These are phyloP conservation scores for Cladosporium sp. DNA, from an alignment of 2,329 filamentous ascomycete genomes.

Conservation along the genomic window DNA sequence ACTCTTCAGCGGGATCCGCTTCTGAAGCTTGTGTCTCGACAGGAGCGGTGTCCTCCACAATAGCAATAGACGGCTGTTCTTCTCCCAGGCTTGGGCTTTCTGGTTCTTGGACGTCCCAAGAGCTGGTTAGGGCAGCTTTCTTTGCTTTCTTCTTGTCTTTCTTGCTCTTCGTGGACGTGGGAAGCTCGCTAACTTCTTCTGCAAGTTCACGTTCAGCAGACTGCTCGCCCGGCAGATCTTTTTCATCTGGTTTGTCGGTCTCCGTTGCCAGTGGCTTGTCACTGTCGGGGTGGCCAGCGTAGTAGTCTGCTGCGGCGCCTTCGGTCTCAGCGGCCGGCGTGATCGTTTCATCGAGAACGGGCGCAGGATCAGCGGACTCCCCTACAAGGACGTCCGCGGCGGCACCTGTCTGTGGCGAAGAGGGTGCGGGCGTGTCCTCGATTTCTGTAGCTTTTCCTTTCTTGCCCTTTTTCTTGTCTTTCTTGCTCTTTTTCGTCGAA, in stretches of 20 bases:
- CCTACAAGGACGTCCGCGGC: background rate
- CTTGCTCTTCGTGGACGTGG: constrained; percentile 37
- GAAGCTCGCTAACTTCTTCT: constrained; percentile 23
- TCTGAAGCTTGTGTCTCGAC: background rate
- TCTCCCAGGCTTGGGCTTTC: background rate
- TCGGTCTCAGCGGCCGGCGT: background rate
- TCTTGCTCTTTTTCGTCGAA: constrained; percentile 33
- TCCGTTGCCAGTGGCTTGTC: background rate
- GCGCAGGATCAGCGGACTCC: background rate
- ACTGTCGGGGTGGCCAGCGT: constrained; percentile 3
- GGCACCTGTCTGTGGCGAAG: background rate
- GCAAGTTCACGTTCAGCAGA: constrained; percentile 12
- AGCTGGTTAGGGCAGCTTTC: constrained; percentile 13
- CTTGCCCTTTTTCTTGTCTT: constrained; percentile 44
- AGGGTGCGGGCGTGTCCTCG: background rate
- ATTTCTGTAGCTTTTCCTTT: constrained; percentile 6
- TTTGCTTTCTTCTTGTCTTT: constrained; percentile 48
- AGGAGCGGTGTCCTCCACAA: background rate
- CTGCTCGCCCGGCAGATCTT: constrained; percentile 20
- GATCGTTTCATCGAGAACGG: background rate
- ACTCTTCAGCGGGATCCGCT: constrained; percentile 15
- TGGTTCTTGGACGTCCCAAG: background rate
- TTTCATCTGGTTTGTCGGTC: constrained; percentile 9
- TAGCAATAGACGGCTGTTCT: background rate
- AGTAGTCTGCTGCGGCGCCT: constrained; percentile 12